phyloP scores from a whole-genome alignment of 2,329 filamentous ascomycete genomes.

The Clonostachys chloroleuca region DNA sequence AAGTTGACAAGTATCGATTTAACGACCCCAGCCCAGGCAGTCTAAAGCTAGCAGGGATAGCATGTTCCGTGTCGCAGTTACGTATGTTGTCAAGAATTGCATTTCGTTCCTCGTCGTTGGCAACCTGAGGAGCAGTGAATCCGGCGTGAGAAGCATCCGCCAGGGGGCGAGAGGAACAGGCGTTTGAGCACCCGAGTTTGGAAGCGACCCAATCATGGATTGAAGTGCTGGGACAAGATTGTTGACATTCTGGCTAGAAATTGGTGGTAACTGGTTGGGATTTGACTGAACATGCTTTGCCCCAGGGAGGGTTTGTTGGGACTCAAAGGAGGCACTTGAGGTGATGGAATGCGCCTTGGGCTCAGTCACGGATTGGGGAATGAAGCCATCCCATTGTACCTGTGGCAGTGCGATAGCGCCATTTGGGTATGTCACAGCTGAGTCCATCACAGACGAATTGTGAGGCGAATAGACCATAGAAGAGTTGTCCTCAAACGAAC shows the following conservation, averaged over 20 bases:
- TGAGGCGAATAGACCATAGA: conserved; percentile 71
- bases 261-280: conserved; percentile 60
- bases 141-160: conserved; percentile 61
- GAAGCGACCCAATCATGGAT: conserved; percentile 68
- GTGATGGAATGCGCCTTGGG: conserved; percentile 72
- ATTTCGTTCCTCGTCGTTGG: conserved; percentile 79
- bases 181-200: conserved; percentile 64
- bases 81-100: conserved; percentile 84
- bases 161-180: conserved; percentile 69
- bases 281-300: conserved; percentile 53
- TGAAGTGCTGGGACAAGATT: conserved; percentile 62
- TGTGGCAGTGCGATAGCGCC: conserved; percentile 79
- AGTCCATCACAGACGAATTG: conserved; percentile 69
- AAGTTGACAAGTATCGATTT: conserved; percentile 91
- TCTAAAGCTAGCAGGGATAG: conserved; percentile 84
- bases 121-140: conserved; percentile 73
- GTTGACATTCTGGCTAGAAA: conserved; percentile 60
- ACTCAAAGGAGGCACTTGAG: conserved; percentile 65
- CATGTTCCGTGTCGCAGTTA: conserved; percentile 72
- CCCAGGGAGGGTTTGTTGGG: conserved; percentile 58
- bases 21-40: conserved; percentile 75
- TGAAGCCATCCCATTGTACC: conserved; percentile 88
- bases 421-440: conserved; percentile 70
- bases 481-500: conserved; percentile 50
- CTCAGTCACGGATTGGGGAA: conserved; percentile 65